Base-by-base conservation (phyloP, 257 asterid species). In the Solanum clarkiae region DNA sequence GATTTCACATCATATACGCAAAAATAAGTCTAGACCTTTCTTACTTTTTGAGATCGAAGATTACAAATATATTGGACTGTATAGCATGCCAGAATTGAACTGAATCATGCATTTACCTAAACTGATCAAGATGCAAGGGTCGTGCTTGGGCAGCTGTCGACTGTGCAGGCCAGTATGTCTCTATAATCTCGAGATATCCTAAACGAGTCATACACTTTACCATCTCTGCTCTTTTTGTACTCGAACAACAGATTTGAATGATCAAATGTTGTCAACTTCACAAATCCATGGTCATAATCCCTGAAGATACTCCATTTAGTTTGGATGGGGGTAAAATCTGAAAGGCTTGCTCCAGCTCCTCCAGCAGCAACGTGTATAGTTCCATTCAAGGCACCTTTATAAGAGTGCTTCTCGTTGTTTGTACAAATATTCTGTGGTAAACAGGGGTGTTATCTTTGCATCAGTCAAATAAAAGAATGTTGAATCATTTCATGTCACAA, bases 281-380 rank as follows among this genome's bases (percentile, higher is more conserved):
- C 95, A 65, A 94, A 96, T 8, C 99, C 99, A 59, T 90, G 92
- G 84, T 96, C 98, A 13, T 69, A 57, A 85, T 96, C 99, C 70
- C 93, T 91, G 88, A 90, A 92, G 32, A 95, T 69, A 65, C 98
- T 95, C 98, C 98, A 97, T 22, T 82, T 90, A 2, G 99, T 95
- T 68, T 88, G 90, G 59, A 94, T 84, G 62, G 88, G 69, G 4
- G 97, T 86, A 88, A 95, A 97, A n/a, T 84, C 75, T 9, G 99
- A 89, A 7, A 95, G 94, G 87, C 97, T 91, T 12, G 98, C 96
- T 3, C 99, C 99, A 24, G 95, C 98, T 44, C 99, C 98, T 6
- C 99, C 98, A 16, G 97, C 98, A 72, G 91, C 98, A 84, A 97
- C 94, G 26, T 97, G 98, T 89, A 97, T 95, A 10, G 98, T 97